phyloP scores from a whole-genome alignment of 2,329 filamentous ascomycete genomes.

The Arthroderma sp. region DNA sequence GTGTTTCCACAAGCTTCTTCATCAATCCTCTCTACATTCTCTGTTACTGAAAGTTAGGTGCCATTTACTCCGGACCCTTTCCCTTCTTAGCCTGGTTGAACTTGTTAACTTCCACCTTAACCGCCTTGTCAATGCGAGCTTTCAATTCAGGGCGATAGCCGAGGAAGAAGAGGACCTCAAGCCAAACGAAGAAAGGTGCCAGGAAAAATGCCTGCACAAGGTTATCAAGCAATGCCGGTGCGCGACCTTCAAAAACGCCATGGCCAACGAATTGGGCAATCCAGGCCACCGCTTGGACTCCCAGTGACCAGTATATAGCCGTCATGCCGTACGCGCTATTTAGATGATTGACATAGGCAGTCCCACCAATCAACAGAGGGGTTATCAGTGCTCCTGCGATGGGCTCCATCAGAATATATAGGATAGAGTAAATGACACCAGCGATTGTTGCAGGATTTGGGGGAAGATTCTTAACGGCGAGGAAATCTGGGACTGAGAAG shows the following conservation, averaged over 20 bases:
- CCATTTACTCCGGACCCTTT: not conserved
- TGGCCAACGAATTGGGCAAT: constrained; percentile 84
- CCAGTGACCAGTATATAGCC: constrained; percentile 53
- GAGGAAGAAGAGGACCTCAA: constrained; percentile 78
- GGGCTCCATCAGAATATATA: constrained; percentile 88
- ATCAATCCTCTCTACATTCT: no score
- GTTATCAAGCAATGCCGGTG: constrained; percentile 83
- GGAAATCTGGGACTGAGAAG: constrained; percentile 40
- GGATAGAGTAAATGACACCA: constrained; percentile 52
- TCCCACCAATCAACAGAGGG: constrained; percentile 59
- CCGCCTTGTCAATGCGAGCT: constrained; percentile 61
- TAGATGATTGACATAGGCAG: constrained; percentile 64
- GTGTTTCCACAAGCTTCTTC: no score
- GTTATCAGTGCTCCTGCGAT: constrained; percentile 72
- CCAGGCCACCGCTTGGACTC: constrained; percentile 64
- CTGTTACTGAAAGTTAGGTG: no score
- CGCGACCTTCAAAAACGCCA: constrained; percentile 72
- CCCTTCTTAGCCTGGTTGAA: constrained; percentile 44
- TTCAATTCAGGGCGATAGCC: constrained; percentile 86
- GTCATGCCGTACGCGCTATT: constrained; percentile 48
- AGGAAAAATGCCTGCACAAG: constrained; percentile 82
- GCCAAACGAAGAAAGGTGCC: constrained; percentile 93
- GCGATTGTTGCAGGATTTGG: constrained; percentile 46
- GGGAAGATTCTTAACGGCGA: constrained; percentile 44
- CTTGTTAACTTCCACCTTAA: constrained; percentile 64